phyloP scores from a whole-genome alignment of 2,329 filamentous ascomycete genomes.

The Gremmenia infestans region DNA sequence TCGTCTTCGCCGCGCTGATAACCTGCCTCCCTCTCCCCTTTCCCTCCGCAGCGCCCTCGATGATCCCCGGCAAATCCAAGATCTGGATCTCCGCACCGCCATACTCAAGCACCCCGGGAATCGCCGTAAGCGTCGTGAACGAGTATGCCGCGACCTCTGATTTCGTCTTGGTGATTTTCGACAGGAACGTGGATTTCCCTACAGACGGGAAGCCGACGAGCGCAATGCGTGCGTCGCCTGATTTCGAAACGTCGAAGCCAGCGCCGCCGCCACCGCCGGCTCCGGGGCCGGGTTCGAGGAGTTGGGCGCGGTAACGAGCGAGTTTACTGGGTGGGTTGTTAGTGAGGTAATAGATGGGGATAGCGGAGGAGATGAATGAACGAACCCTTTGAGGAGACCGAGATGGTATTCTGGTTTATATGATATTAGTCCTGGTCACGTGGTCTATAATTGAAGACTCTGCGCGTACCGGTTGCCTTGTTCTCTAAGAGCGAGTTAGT shows the following conservation, averaged over 20 bases:
- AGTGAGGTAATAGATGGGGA: background rate
- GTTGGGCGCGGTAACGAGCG: conserved; percentile 85
- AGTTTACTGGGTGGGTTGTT: conserved; percentile 65
- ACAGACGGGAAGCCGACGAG: conserved; percentile 98
- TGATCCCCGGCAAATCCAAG: conserved; percentile 95
- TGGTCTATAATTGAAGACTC: conserved; percentile 8
- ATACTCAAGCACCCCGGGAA: conserved; percentile 95
- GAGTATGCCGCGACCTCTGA: conserved; percentile 94
- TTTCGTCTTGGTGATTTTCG: conserved; percentile 96
- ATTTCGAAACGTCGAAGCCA: conserved; percentile 93
- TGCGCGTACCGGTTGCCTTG: conserved; percentile 84
- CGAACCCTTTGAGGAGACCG: conserved; percentile 91
- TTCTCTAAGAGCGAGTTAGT: conserved; percentile 61
- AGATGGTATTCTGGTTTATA: conserved; percentile 80
- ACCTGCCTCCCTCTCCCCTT: conserved; percentile 95
- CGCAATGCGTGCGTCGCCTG: conserved; percentile 91
- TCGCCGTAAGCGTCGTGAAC: conserved; percentile 96
- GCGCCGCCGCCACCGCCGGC: conserved; percentile 71
- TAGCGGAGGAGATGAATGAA: conserved; percentile 3
- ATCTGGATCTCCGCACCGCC: conserved; percentile 97
- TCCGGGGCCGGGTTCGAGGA: conserved; percentile 83
- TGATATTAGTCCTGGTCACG: conserved; percentile 31
- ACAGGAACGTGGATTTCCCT: conserved; percentile 97
- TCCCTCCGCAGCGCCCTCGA: conserved; percentile 91
- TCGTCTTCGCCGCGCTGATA: conserved; percentile 96